Conservation (phyloP, 345 rosid species). For the Populus ilicifolia region DNA sequence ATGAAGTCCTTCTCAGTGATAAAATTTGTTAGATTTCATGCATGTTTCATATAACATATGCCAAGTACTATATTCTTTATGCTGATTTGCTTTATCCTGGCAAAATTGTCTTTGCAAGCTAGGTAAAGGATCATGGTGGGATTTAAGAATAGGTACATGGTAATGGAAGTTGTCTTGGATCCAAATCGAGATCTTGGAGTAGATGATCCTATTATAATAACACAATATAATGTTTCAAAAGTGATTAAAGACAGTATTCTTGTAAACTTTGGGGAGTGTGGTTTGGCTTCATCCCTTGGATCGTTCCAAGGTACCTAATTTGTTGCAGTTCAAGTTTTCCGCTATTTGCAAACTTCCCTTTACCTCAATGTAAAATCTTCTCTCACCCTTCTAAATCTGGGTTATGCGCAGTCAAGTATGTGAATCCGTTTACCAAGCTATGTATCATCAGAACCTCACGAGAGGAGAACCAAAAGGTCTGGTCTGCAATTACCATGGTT, state of each 20-base stretch:
- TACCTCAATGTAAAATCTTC: not conserved
- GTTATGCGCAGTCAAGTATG: constrained; percentile 56
- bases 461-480: constrained; percentile 65
- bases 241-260: constrained; percentile 65
- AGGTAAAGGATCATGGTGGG: constrained; percentile 49
- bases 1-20: too few species aligned
- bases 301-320: constrained; percentile 48
- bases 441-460: constrained; percentile 66
- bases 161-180: constrained; percentile 67
- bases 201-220: constrained; percentile 62
- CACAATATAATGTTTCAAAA: constrained; percentile 53
- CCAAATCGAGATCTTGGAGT: constrained; percentile 49
- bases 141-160: constrained; percentile 72
- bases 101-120: not conserved
- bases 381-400: not conserved
- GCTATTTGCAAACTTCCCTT: not conserved
- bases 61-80: not conserved
- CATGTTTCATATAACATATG: too few species aligned
- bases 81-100: not conserved
- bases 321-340: not conserved
- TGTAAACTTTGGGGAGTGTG: constrained; percentile 71
- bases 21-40: too few species aligned
- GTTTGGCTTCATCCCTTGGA: constrained; percentile 64
- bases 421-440: constrained; percentile 67
- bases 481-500: constrained; percentile 75